Conservation (phyloP, 2,329 filamentous ascomycete species). For the Aureobasidium sp. region DNA sequence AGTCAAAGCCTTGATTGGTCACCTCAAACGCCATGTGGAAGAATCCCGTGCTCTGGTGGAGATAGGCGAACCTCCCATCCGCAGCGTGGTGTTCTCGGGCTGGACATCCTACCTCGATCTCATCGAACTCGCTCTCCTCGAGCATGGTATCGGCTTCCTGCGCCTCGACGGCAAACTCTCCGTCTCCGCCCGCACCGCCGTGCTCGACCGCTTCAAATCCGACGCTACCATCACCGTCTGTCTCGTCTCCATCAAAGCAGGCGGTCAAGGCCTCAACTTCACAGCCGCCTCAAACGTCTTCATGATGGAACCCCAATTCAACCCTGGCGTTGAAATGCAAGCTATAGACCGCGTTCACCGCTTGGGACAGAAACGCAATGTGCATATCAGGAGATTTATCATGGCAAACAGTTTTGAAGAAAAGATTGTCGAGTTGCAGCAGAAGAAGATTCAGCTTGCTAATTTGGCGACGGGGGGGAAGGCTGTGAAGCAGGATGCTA, state of each 20-base stretch:
- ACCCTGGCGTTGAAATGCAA: slow-evolving; percentile 89
- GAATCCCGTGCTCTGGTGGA: slow-evolving; percentile 53
- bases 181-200: slow-evolving; percentile 61
- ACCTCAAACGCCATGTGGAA: slow-evolving; percentile 56
- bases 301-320: slow-evolving; percentile 98
- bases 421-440: slow-evolving; percentile 81
- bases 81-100: slow-evolving; percentile 80
- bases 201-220: slow-evolving; percentile 69
- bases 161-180: slow-evolving; percentile 87
- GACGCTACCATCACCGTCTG: slow-evolving; percentile 67
- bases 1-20: slow-evolving; percentile 70
- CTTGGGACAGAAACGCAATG: slow-evolving; percentile 79
- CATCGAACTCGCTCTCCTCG: slow-evolving; percentile 79
- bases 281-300: slow-evolving; percentile 81
- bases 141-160: slow-evolving; percentile 57
- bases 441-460: slow-evolving; percentile 86
- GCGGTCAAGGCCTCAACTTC: slow-evolving; percentile 83
- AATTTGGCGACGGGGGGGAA: slow-evolving; percentile 64
- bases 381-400: slow-evolving; percentile 79
- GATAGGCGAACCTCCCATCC: slow-evolving; percentile 59
- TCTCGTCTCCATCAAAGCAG: slow-evolving; percentile 84
- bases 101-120: slow-evolving; percentile 94
- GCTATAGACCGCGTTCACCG: slow-evolving; percentile 90
- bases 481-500: slow-evolving; percentile 51
- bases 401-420: slow-evolving; percentile 90